These are phyloP conservation scores for Populus deltoides DNA, from an alignment of 345 rosid species.

Conservation along the genomic window DNA sequence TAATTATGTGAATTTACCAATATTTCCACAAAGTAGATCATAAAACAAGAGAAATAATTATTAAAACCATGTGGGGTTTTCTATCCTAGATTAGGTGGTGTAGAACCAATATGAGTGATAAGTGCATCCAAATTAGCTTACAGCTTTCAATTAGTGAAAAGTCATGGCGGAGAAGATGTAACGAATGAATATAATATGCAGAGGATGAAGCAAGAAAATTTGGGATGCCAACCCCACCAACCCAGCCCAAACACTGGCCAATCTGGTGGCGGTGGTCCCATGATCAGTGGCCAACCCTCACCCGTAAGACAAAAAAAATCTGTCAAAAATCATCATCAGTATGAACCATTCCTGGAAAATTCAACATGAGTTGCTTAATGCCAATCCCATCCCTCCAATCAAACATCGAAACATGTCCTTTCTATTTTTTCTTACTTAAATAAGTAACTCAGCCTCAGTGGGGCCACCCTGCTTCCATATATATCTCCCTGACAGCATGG, in stretches of 20 bases:
- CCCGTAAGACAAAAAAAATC: slow-evolving; percentile 19
- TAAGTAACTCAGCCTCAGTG: not conserved
- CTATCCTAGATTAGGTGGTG: not conserved
- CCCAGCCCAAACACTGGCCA: not conserved
- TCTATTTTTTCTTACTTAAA: slow-evolving; percentile 12
- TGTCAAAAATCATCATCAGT: not conserved
- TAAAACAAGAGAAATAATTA: not conserved
- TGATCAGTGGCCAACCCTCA: slow-evolving; percentile 49
- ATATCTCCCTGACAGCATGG: slow-evolving; percentile 11
- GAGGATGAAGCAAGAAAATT: slow-evolving; percentile 17
- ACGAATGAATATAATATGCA: not conserved
- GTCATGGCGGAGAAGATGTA: not conserved
- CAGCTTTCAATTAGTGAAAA: not conserved
- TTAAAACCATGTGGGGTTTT: not conserved
- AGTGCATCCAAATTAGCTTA: not conserved
- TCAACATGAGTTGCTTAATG: not conserved
- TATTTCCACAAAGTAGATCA: not conserved
- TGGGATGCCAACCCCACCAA: slow-evolving; percentile 62
- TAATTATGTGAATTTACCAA: not conserved
- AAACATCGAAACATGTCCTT: slow-evolving; percentile 6
- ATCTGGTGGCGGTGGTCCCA: slow-evolving; percentile 23
- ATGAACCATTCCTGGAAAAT: not conserved
- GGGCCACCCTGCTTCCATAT: slow-evolving; percentile 16
- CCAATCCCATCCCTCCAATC: slow-evolving; percentile 1
- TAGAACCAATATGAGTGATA: not conserved